Percentiles rank a stretch among this genome's conserved stretches.
phyloP scores from a whole-genome alignment of 192 early-diverging fungal species.

The Tieghemiomyces parasiticus region DNA sequence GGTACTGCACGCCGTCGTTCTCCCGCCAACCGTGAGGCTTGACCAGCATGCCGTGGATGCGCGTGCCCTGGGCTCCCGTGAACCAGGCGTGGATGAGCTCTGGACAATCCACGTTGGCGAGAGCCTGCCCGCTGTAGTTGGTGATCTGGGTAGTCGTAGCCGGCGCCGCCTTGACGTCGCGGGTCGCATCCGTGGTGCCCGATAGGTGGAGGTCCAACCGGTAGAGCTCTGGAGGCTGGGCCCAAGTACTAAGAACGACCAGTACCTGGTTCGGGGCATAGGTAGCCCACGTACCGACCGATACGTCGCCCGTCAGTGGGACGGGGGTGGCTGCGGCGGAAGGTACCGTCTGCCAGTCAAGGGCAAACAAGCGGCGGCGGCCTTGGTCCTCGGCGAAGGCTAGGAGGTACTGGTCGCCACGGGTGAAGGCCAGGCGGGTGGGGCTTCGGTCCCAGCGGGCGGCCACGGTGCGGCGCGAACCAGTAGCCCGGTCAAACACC shows the following conservation, averaged over 20 bases:
- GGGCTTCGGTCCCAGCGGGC: conserved; percentile 49
- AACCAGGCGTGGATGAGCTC: conserved; percentile 54
- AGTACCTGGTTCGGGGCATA: conserved; percentile 28
- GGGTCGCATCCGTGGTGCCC: conserved; percentile 16
- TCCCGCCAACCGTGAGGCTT: conserved; percentile 41
- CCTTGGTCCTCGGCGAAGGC: neutral
- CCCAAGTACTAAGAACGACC: conserved; percentile 26
- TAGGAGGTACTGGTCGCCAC: neutral
- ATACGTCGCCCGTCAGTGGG: conserved; percentile 9
- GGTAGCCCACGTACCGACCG: conserved; percentile 18
- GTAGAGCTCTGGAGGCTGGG: conserved; percentile 21
- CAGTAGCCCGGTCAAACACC: conserved; percentile 28
- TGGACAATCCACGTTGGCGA: conserved; percentile 28
- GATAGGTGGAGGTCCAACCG: conserved; percentile 21
- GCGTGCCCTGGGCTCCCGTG: conserved; percentile 35
- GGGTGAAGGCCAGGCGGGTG: neutral
- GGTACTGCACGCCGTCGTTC: conserved; percentile 34
- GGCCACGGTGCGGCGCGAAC: conserved; percentile 26
- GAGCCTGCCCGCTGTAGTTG: conserved; percentile 22
- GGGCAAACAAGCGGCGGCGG: neutral
- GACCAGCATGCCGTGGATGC: conserved; percentile 27
- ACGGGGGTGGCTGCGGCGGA: neutral
- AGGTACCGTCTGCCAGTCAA: conserved; percentile 8
- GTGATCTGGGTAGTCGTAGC: conserved; percentile 32
- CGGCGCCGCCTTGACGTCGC: conserved; percentile 18